phyloP scores from a whole-genome alignment of 805 yeast species.

The Kurtzmaniella cleridarum region DNA sequence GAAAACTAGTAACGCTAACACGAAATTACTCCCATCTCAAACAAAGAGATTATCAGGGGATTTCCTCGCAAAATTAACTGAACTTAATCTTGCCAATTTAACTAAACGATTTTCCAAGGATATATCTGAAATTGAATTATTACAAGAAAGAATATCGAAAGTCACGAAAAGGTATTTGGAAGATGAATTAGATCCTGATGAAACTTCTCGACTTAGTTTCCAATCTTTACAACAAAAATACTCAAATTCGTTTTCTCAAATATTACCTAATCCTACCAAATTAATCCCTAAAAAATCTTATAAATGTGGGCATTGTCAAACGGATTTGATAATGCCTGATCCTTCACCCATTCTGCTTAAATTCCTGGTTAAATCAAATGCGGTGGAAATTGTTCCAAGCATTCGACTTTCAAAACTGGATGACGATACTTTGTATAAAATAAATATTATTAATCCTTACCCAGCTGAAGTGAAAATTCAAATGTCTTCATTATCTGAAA shows the following conservation, averaged over 20 bases:
- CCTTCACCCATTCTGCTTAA: slow-evolving; percentile 24
- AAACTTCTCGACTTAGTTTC: not conserved
- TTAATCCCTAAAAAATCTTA: slow-evolving; percentile 20
- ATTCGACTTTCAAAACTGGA: slow-evolving; percentile 15
- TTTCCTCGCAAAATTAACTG: not conserved
- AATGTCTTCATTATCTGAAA: slow-evolving; percentile 18
- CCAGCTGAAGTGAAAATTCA: slow-evolving; percentile 14
- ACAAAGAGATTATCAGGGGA: slow-evolving; percentile 1
- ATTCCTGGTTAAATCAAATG: slow-evolving; percentile 24
- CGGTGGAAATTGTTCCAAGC: slow-evolving; percentile 30
- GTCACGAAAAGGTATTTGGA: too few species aligned
- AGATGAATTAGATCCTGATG: too few species aligned
- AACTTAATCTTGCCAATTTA: slow-evolving; percentile 1
- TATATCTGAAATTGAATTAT: too few species aligned
- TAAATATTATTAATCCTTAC: slow-evolving; percentile 30
- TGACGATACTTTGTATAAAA: slow-evolving; percentile 7
- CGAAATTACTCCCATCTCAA: not conserved
- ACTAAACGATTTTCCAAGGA: not conserved
- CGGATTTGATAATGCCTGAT: slow-evolving; percentile 20
- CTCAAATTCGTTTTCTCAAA: not conserved
- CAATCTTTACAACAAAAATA: slow-evolving; percentile 4
- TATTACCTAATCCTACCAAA: slow-evolving; percentile 20
- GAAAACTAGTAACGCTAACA: not conserved
- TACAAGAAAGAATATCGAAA: too few species aligned
- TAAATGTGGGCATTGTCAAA: slow-evolving; percentile 26